Conservation (phyloP, 116 monocot species). For the Cymodocea nodosa region DNA sequence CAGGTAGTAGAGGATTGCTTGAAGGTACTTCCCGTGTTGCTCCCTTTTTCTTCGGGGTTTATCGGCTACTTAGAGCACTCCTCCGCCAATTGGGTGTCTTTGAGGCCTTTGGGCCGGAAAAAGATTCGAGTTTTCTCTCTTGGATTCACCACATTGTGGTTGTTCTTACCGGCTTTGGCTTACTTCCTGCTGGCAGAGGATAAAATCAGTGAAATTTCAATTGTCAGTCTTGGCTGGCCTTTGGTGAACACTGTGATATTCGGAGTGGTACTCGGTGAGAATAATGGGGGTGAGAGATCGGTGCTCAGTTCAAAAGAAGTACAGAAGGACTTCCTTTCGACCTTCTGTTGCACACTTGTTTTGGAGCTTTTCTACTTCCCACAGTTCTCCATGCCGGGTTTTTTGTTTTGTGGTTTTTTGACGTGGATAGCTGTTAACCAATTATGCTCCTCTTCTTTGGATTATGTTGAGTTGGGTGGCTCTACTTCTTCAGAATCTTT, state of each 20-base stretch:
- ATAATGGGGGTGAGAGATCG: constrained; percentile 27
- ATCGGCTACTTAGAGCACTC: constrained; percentile 32
- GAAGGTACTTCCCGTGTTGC: constrained; percentile 17
- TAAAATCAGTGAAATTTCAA: constrained; percentile 5
- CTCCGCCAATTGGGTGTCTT: constrained; percentile 15
- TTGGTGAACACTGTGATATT: constrained; percentile 64
- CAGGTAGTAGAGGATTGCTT: constrained; percentile 16
- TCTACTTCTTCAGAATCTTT: constrained; percentile 26
- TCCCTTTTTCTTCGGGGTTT: constrained; percentile 53
- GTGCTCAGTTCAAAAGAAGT: constrained; percentile 23
- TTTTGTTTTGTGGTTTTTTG: constrained; percentile 49
- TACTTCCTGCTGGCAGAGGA: constrained; percentile 15
- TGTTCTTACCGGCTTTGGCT: constrained; percentile 9
- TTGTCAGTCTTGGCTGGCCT: constrained; percentile 43
- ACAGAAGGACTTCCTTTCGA: constrained; percentile 39
- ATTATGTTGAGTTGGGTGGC: constrained; percentile 44
- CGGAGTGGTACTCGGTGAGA: constrained; percentile 56
- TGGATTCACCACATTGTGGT: constrained; percentile 24
- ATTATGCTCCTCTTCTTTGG: constrained; percentile 29
- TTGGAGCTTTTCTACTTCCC: constrained; percentile 77
- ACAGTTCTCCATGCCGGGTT: constrained; percentile 52
- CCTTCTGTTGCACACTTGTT: constrained; percentile 55
- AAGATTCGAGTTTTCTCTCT: constrained; percentile 27
- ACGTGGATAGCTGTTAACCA: constrained; percentile 59
- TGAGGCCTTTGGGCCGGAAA: constrained; percentile 30